Percentiles rank a stretch among this genome's conserved stretches.
Conservation (phyloP, 176 grass and related monocot genomes). For the Puya raimondii region DNA sequence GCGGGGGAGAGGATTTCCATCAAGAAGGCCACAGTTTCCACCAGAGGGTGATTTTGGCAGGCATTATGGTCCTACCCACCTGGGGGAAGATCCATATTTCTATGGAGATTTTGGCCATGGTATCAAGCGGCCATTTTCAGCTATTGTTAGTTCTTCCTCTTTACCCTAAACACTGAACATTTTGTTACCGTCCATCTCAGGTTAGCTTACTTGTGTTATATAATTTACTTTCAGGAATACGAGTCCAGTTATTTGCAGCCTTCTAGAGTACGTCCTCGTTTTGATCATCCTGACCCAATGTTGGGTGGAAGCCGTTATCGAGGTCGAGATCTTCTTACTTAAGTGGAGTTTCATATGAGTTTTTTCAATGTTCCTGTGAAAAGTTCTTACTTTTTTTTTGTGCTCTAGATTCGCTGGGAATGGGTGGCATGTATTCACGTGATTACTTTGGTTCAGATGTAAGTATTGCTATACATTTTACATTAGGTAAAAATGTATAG, state of each 20-base stretch:
- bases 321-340: constrained; percentile 22
- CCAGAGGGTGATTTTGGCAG: constrained; percentile 29
- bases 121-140: constrained; percentile 31
- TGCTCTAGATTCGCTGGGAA: constrained; percentile 23
- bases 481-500: too few relatives aligned
- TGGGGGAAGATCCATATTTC: constrained; percentile 29
- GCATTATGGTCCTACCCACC: constrained; percentile 15
- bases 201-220: not conserved
- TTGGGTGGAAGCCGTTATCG: constrained; percentile 19
- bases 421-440: constrained; percentile 28
- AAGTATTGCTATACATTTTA: constrained; percentile 17
- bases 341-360: not conserved
- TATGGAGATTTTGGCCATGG: constrained; percentile 24
- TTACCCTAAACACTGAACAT: not conserved
- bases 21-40: constrained; percentile 33
- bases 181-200: not conserved
- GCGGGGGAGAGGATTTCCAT: constrained; percentile 18
- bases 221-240: constrained; percentile 28
- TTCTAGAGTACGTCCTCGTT: constrained; percentile 28
- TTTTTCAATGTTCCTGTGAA: not conserved
- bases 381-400: not conserved
- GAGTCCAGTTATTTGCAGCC: constrained; percentile 32
- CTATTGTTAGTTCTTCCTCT: constrained; percentile 24
- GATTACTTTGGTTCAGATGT: constrained; percentile 35
- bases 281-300: constrained; percentile 35